Base-by-base conservation (phyloP, 345 rosid species). In the Ricinus communis region DNA sequence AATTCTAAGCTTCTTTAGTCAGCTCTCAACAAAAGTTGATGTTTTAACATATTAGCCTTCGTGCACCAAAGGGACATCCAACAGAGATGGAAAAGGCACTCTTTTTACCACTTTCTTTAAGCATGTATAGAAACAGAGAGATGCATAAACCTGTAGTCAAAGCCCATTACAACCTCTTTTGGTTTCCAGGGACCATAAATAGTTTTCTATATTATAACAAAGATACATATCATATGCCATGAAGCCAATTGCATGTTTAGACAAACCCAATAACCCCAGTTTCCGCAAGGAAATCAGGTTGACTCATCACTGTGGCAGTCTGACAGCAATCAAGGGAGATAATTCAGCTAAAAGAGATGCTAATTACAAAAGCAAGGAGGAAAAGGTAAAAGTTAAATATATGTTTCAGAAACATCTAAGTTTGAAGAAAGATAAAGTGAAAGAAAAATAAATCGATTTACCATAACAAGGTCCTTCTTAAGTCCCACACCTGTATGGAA, bases 401-500 rank as follows among this genome's bases (percentile, higher is more conserved):
- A n/a, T n/a, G n/a, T n/a, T n/a, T n/a, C n/a, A 63, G 15, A 53
- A 14, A 5, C 25, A 28, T 50, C 59, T 14, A 25, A 75, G 18
- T 10, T 54, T 28, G 55, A 24, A 45, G 51, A 30, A 77, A 1
- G 53, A 62, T 30, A 58, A 75, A 7, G 49, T 64, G 12, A 62
- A 69, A 65, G 22, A 54, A 60, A 57, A n/a, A 36, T 33, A 51
- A 31, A 31, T 31, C 15, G 58, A 62, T 70, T 81, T 89, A 93
- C 98, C 99, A 79, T 83, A 9, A 81, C 81, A 41, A 85, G 85
- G 82, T 88, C 87, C 81, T 88, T 88, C 77, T 89, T 88, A 67
- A 96, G 95, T 67, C 98, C 99, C 43, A 96, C 84, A 62, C 99
- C 99, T 43, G 87, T 93, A 69, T 91, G 99, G 71, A 93, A 96